Base-by-base conservation (phyloP, 441 rosid species). In the Pelargonium exstipulatum region DNA sequence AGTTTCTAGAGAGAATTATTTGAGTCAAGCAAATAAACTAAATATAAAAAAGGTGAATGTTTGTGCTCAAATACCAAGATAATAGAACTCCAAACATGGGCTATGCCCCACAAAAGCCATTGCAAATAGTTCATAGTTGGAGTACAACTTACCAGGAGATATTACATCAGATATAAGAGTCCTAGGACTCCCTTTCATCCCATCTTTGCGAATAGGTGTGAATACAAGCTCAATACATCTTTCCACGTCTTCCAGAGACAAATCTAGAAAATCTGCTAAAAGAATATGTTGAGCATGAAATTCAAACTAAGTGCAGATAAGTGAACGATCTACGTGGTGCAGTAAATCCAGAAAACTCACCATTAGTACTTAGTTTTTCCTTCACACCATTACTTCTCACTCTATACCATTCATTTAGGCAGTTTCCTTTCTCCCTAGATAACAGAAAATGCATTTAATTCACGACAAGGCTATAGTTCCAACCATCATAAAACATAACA, bases 141-240 rank as follows among this genome's bases (percentile, higher is more conserved):
- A 49, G 9, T 64, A 70, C 18, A 65, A 73, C 87, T 78, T 82
- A 95, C 99, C 99, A 64, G 98, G 92, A 65, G 85, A 78, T 72
- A 95, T 86, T 46, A 63, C 82, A 76, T 84, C 83, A 72, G 99
- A 86, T 68, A 78, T 72, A 65, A 92, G 79, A 81, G 86, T 86
- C 84, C 72, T 80, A 58, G 92, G 80, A 72, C 70, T 82, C 80
- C 99, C 99, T 79, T 78, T 82, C 65, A 67, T 74, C 65, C 96
- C 99, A 87, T 95, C 98, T 69, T 87, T 85, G 70, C 98, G 93
- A 62, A 89, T 71, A 70, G 99, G 99, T 74, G 86, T 84, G 78
- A 85, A 95, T 71, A 87, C 81, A 79, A 95, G 88, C 86, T 89
- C 97, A 70, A 95, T 83, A 76, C 75, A 79, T 76, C 80, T 83